Evolutionary conservation across 1,139 yeast species (phyloP).

Genomic region (Kluyveromyces marxianus): DNA sequence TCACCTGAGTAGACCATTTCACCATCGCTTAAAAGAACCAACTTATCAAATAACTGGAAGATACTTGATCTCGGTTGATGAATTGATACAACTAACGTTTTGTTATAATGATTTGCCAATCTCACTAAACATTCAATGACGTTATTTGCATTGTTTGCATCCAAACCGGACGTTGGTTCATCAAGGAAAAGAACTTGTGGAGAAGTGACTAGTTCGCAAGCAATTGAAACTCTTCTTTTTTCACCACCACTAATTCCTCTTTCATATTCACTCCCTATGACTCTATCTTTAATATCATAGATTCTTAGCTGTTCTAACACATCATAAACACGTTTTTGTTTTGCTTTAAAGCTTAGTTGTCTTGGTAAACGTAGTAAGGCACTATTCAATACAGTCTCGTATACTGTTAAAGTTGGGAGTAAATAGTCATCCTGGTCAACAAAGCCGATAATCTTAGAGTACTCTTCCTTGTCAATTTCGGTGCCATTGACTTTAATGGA

Average conservation of each 20-base stretch:
- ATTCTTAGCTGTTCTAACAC: conserved; percentile 83
- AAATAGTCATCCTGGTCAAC: conserved; percentile 96
- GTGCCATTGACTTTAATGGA: conserved; percentile 66
- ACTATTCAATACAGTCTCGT: conserved; percentile 88
- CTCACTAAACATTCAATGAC: conserved; percentile 80
- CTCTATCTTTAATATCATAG: conserved; percentile 68
- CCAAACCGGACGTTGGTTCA: conserved; percentile 93
- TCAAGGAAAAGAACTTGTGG: conserved; percentile 76
- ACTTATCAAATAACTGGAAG: conserved; percentile 80
- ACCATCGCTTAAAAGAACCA: conserved; percentile 77
- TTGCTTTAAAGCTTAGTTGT: conserved; percentile 62
- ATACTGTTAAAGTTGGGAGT: conserved; percentile 88
- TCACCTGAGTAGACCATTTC: conserved; percentile 83
- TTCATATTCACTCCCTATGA: conserved; percentile 82
- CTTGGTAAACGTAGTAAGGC: conserved; percentile 83
- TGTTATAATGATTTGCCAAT: conserved; percentile 67
- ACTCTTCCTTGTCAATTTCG: conserved; percentile 36
- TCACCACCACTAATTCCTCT: conserved; percentile 96
- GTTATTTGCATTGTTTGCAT: conserved; percentile 86
- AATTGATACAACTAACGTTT: conserved; percentile 87
- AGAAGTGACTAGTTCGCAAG: conserved; percentile 81
- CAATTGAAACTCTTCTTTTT: conserved; percentile 80
- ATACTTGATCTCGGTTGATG: conserved; percentile 98
- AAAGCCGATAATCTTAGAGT: conserved; percentile 73
- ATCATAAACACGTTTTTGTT: conserved; percentile 73